phyloP scores from a whole-genome alignment of 225 moss, liverwort and hornwort genomes.

The Antitrichia curtipendula region DNA sequence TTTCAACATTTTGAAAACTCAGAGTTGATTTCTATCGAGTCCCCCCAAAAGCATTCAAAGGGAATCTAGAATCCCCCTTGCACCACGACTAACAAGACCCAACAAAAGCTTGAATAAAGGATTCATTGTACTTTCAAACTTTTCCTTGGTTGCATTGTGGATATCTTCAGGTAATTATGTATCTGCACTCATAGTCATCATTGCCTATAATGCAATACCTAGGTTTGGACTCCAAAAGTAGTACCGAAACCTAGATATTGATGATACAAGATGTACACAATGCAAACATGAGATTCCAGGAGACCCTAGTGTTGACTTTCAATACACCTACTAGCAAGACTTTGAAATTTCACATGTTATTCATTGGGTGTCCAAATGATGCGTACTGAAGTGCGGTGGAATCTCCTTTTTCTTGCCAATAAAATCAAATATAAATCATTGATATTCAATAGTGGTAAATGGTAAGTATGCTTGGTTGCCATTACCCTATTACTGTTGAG shows the following conservation, averaged over 20 bases:
- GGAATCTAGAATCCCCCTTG: background rate
- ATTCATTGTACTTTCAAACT: background rate
- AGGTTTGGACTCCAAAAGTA: background rate
- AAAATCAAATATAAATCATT: background rate
- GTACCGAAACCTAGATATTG: background rate
- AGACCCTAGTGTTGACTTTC: too few species aligned
- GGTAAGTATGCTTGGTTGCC: background rate
- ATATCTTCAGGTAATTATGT: too few species aligned
- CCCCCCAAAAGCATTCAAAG: background rate
- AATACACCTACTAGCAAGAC: too few species aligned
- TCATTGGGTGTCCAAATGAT: background rate
- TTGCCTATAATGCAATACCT: accelerated
- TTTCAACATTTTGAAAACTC: accelerated
- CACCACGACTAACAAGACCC: background rate
- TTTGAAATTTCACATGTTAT: background rate
- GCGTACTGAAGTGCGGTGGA: accelerated
- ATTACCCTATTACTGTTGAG: background rate
- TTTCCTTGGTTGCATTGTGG: background rate
- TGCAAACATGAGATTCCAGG: background rate
- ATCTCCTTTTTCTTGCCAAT: background rate
- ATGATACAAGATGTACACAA: background rate
- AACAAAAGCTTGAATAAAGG: background rate
- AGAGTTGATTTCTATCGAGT: background rate
- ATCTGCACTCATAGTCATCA: background rate
- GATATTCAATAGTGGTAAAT: background rate